phyloP scores from a whole-genome alignment of 768 basidiomycete genomes.

The Mycena olivaceomarginata region DNA sequence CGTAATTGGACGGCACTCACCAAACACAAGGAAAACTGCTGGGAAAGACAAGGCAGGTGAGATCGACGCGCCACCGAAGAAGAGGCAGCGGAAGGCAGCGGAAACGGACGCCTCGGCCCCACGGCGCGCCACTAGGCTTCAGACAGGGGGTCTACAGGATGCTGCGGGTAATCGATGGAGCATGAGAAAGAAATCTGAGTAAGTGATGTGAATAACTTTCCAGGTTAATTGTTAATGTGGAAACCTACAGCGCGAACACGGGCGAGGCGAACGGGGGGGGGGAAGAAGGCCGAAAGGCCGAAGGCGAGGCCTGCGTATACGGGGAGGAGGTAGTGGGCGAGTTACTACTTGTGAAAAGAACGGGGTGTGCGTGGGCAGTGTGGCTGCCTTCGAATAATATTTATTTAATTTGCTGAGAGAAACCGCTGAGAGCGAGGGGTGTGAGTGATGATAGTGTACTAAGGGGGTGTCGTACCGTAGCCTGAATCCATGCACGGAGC shows the following conservation, averaged over 20 bases:
- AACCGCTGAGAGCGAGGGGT: neutral
- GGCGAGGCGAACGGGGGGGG: neutral
- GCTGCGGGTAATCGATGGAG: neutral
- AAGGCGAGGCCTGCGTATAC: slow-evolving; percentile 4
- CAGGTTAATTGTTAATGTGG: neutral
- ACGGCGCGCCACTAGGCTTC: slow-evolving; percentile 4
- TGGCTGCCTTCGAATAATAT: neutral
- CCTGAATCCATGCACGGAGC: neutral
- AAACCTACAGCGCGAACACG: neutral
- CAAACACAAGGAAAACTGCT: neutral
- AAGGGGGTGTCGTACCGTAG: neutral
- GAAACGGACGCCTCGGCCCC: neutral
- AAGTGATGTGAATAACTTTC: neutral
- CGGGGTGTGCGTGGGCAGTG: too few relatives aligned
- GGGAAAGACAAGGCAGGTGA: neutral
- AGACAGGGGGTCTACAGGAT: neutral
- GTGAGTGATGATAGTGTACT: neutral
- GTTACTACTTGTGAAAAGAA: neutral
- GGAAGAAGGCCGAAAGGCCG: neutral
- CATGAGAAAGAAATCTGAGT: slow-evolving; percentile 2
- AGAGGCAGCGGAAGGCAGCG: neutral
- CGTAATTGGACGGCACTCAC: neutral
- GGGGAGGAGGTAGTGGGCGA: neutral
- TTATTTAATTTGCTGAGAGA: neutral
- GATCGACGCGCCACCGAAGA: neutral